phyloP scores from a whole-genome alignment of 1,139 yeast genomes.

The Kodamaea suecica region DNA sequence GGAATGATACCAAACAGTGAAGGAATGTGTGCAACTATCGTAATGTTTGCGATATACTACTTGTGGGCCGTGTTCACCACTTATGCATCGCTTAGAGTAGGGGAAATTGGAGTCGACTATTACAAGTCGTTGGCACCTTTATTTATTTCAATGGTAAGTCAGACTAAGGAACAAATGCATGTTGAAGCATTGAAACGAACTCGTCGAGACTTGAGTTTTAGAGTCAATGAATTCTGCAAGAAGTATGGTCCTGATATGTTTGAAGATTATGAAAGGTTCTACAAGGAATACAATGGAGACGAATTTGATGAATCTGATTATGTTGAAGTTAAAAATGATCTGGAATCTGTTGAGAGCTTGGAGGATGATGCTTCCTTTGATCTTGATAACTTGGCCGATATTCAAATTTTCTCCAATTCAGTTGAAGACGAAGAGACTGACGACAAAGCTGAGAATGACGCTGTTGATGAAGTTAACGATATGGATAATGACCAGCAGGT shows the following conservation, averaged over 20 bases:
- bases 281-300: conserved; percentile 25
- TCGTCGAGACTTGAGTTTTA: conserved; percentile 52
- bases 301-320: conserved; percentile 10
- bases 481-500: too few species aligned
- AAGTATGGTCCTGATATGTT: conserved; percentile 73
- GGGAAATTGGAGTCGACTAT: conserved; percentile 42
- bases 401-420: conserved; percentile 34
- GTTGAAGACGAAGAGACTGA: conserved; percentile 4
- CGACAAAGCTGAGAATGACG: neutral
- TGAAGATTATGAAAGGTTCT: conserved; percentile 54
- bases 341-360: conserved; percentile 1
- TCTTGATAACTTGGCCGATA: conserved; percentile 27
- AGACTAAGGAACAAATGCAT: conserved; percentile 35
- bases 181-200: conserved; percentile 53
- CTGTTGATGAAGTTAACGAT: neutral
- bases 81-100: conserved; percentile 40
- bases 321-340: conserved; percentile 6
- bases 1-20: conserved; percentile 7
- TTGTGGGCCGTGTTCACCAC: conserved; percentile 43
- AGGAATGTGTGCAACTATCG: conserved; percentile 3
- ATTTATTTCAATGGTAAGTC: conserved; percentile 37
- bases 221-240: conserved; percentile 67
- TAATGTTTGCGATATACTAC: conserved; percentile 33
- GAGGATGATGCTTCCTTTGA: conserved; percentile 14
- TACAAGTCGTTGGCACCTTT: conserved; percentile 40